Conservation (phyloP, 805 yeast genomes). For the Metahyphopichia silvanorum region DNA sequence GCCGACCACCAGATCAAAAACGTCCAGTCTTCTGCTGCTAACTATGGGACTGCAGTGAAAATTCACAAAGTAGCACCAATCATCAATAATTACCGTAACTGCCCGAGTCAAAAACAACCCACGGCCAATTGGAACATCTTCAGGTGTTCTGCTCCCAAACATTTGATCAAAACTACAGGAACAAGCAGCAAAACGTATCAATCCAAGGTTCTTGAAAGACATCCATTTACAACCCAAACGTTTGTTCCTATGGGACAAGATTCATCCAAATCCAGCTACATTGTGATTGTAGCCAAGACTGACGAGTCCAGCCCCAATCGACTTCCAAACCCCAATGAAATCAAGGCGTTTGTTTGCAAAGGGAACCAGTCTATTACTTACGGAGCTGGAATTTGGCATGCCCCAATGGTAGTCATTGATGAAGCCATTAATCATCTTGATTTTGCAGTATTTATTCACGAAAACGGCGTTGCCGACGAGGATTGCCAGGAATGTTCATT, state of each 20-base stretch:
- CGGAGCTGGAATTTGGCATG: slow-evolving; percentile 88
- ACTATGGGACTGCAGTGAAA: slow-evolving; percentile 92
- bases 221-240: slow-evolving; percentile 85
- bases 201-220: slow-evolving; percentile 79
- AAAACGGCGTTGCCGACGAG: slow-evolving; percentile 72
- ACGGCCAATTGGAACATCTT: slow-evolving; percentile 80
- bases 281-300: slow-evolving; percentile 76
- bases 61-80: slow-evolving; percentile 70
- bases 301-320: slow-evolving; percentile 33
- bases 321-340: slow-evolving; percentile 58
- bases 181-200: slow-evolving; percentile 30
- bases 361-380: slow-evolving; percentile 91
- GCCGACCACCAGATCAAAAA: slow-evolving; percentile 66
- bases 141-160: slow-evolving; percentile 74
- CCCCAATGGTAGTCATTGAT: slow-evolving; percentile 88
- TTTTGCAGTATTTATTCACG: slow-evolving; percentile 86
- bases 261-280: slow-evolving; percentile 48
- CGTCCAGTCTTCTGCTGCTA: slow-evolving; percentile 53
- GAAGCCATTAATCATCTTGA: slow-evolving; percentile 52
- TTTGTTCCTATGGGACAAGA: slow-evolving; percentile 84
- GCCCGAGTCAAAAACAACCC: slow-evolving; percentile 47
- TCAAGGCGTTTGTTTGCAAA: slow-evolving; percentile 68
- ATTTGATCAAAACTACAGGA: slow-evolving; percentile 37
- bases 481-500: slow-evolving; percentile 81
- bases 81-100: slow-evolving; percentile 44